phyloP scores from a whole-genome alignment of 2,329 filamentous ascomycete genomes.

The Ophiocordyceps polyrhachis-furcata region DNA sequence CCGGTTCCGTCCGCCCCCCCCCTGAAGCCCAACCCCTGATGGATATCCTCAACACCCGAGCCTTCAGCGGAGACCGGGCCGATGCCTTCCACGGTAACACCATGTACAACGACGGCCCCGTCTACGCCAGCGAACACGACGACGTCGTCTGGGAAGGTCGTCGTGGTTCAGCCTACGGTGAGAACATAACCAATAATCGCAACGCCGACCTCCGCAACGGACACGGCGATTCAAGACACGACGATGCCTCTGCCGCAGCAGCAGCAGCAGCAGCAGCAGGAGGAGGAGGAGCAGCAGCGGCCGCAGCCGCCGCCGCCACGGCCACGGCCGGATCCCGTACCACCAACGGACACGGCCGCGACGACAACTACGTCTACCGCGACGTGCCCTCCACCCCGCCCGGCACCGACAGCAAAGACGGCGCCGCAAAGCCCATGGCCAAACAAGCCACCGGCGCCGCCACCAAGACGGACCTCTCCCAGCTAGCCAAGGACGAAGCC shows the following conservation, averaged over 20 bases:
- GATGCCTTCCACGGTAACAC: conserved; percentile 28
- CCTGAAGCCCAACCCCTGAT: conserved; percentile 71
- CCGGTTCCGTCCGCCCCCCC: conserved; percentile 59
- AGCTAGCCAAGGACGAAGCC: conserved; percentile 57
- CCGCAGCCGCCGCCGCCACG: too few species aligned
- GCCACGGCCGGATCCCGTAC: conserved; percentile 64
- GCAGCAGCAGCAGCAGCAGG: neutral
- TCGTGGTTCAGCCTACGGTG: conserved; percentile 27
- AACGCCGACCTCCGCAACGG: neutral
- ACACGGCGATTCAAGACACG: neutral
- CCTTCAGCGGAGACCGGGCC: conserved; percentile 51
- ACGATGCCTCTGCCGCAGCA: neutral
- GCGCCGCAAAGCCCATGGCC: conserved; percentile 46
- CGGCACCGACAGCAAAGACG: conserved; percentile 17
- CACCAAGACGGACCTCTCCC: conserved; percentile 44
- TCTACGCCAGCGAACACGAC: conserved; percentile 72
- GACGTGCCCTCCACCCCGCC: conserved; percentile 16
- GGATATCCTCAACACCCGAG: conserved; percentile 64
- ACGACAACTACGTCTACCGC: conserved; percentile 34
- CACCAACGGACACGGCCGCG: conserved; percentile 49
- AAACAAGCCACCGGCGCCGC: conserved; percentile 44
- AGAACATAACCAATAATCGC: neutral
- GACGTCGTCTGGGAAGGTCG: conserved; percentile 70
- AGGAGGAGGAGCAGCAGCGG: conserved; percentile 18
- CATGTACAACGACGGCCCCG: conserved; percentile 87